A percentile compares a stretch with the other conserved stretches of the same genome.
These are phyloP conservation scores for Pichia sp. DNA, from an alignment of 1,139 yeast species.

Conservation along the genomic window DNA sequence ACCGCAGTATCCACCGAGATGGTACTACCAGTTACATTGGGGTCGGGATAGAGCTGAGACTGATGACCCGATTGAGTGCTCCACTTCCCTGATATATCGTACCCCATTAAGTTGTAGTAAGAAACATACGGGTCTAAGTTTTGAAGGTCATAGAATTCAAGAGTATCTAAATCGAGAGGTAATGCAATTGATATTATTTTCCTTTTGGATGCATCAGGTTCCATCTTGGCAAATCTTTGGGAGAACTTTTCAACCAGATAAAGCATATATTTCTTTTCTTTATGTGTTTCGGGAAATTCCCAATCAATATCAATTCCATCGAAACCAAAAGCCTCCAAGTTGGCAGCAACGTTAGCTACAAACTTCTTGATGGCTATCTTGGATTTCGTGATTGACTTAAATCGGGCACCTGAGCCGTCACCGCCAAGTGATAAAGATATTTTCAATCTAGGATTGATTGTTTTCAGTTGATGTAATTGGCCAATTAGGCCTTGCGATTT, in stretches of 20 bases:
- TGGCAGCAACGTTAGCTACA: slow-evolving; percentile 40
- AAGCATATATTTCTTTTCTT: slow-evolving; percentile 42
- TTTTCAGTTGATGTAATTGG: slow-evolving; percentile 48
- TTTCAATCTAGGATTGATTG: slow-evolving; percentile 42
- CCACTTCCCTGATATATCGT: slow-evolving; percentile 84
- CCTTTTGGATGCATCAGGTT: slow-evolving; percentile 15
- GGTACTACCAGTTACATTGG: slow-evolving; percentile 20
- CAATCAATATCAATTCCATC: slow-evolving; percentile 95
- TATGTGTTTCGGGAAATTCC: slow-evolving; percentile 66
- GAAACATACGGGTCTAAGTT: slow-evolving; percentile 53
- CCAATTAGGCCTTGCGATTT: slow-evolving; percentile 32
- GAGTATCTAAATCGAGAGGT: slow-evolving; percentile 54
- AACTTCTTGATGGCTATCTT: slow-evolving; percentile 37
- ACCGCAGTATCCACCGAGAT: slow-evolving; percentile 46
- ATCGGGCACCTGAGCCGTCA: slow-evolving; percentile 57
- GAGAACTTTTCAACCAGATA: slow-evolving; percentile 40
- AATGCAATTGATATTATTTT: slow-evolving; percentile 62
- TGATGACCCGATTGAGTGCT: slow-evolving; percentile 55
- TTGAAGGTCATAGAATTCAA: slow-evolving; percentile 35
- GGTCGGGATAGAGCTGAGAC: slow-evolving; percentile 47
- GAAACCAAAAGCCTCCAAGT: slow-evolving; percentile 52
- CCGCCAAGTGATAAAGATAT: slow-evolving; percentile 82
- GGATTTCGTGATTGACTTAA: slow-evolving; percentile 40
- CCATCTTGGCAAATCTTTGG: slow-evolving; percentile 30
- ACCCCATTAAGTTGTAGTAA: slow-evolving; percentile 86